Conservation (phyloP, 192 early-diverging fungal species). For the Linderina pennispora region DNA sequence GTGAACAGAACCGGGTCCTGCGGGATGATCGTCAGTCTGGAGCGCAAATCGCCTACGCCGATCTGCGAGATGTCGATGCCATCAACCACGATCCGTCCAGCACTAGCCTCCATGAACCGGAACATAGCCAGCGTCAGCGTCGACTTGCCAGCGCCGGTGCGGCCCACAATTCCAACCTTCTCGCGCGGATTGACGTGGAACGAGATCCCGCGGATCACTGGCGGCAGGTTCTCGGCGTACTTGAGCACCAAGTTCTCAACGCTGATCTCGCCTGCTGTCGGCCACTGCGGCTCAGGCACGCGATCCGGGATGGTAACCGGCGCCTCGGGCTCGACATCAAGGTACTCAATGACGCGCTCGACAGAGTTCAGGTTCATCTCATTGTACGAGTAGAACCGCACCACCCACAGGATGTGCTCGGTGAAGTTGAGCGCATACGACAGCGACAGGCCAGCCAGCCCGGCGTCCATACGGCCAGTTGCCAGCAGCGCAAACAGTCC, state of each 20-base stretch:
- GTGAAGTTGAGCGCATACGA: conserved; percentile 81
- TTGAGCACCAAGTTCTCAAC: conserved; percentile 57
- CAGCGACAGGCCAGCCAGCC: conserved; percentile 77
- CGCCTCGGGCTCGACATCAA: conserved; percentile 70
- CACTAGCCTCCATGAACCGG: conserved; percentile 51
- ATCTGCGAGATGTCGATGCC: conserved; percentile 57
- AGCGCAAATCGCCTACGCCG: conserved; percentile 58
- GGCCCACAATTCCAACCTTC: conserved; percentile 50
- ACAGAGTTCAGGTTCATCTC: conserved; percentile 81
- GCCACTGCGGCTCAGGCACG: conserved; percentile 54
- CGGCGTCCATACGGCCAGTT: conserved; percentile 51
- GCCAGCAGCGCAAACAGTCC: conserved; percentile 2
- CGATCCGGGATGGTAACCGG: conserved; percentile 51
- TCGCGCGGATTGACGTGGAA: conserved; percentile 15
- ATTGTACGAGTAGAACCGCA: conserved; percentile 66
- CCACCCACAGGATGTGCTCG: conserved; percentile 64
- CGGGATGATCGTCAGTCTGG: conserved; percentile 63
- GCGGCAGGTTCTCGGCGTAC: conserved; percentile 44
- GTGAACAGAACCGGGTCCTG: conserved; percentile 61
- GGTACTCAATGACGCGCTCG: conserved; percentile 78
- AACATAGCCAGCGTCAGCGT: conserved; percentile 62
- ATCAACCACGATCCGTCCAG: conserved; percentile 60
- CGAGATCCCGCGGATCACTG: conserved; percentile 8
- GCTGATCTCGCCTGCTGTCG: conserved; percentile 59
- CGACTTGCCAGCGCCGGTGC: conserved; percentile 66